Conservation (phyloP, 768 basidiomycete genomes). For the Suillus discolor region DNA sequence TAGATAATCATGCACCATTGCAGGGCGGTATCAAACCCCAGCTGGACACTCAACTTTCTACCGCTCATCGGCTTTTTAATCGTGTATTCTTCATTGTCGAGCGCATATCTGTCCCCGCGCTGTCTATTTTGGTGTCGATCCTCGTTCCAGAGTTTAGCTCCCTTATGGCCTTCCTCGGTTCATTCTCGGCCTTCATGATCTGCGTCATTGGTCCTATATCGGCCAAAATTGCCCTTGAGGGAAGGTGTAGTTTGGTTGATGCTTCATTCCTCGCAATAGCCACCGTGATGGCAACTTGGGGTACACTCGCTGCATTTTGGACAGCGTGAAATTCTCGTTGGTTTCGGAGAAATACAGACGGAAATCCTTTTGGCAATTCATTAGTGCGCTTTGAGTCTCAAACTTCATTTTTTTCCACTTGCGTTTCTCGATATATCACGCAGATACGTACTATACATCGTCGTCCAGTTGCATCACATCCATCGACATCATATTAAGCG, state of each 20-base stretch:
- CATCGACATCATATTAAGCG: not conserved
- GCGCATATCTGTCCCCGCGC: constrained; percentile 56
- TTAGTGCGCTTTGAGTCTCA: not conserved
- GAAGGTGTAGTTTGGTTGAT: constrained; percentile 54
- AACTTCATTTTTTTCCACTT: not conserved
- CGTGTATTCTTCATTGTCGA: constrained; percentile 50
- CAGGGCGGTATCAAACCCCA: constrained; percentile 28
- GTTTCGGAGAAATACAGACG: not conserved
- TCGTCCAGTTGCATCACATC: not conserved
- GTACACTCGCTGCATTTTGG: constrained; percentile 67
- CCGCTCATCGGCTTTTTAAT: constrained; percentile 29
- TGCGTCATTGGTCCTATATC: constrained; percentile 78
- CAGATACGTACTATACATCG: not conserved
- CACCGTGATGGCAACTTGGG: constrained; percentile 74
- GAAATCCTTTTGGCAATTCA: too few species aligned
- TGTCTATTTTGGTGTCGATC: constrained; percentile 72
- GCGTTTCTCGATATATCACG: not conserved
- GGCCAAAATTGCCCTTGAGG: constrained; percentile 64
- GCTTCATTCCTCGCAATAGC: constrained; percentile 52
- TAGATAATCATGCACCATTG: constrained; percentile 44
- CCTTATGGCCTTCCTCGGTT: constrained; percentile 88
- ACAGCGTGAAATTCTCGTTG: constrained; percentile 23
- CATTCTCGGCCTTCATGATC: constrained; percentile 80
- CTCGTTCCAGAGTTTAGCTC: constrained; percentile 78
- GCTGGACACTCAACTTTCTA: constrained; percentile 18